Percentiles rank a stretch among this genome's conserved stretches.
Conservation (phyloP, 1,284 basidiomycete genomes). For the Cryptococcus floricola region DNA sequence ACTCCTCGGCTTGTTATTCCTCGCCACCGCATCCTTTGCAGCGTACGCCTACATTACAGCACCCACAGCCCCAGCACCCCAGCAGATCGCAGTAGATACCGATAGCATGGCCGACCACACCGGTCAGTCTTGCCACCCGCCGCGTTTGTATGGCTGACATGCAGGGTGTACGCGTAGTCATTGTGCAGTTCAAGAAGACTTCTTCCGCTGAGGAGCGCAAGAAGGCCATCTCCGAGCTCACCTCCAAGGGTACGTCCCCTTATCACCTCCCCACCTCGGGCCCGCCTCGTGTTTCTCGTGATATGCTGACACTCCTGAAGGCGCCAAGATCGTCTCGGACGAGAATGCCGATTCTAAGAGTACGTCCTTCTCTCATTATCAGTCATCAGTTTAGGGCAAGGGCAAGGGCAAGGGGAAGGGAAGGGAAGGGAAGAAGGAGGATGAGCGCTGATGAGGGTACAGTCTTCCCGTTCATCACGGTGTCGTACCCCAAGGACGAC, state of each 20-base stretch:
- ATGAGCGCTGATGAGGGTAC: too few relatives aligned
- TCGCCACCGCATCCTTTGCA: not conserved
- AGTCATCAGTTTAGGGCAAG: too few relatives aligned
- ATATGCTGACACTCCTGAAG: conserved; percentile 7
- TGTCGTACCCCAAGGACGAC: conserved; percentile 26
- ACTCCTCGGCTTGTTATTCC: not conserved
- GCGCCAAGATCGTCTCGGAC: conserved; percentile 30
- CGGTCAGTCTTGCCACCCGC: conserved; percentile 12
- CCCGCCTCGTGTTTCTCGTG: too few relatives aligned
- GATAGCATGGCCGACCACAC: conserved; percentile 27
- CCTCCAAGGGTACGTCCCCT: conserved; percentile 21
- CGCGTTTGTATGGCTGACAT: not conserved
- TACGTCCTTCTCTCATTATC: conserved; percentile 19
- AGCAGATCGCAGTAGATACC: not conserved
- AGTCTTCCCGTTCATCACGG: conserved; percentile 42
- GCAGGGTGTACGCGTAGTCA: conserved; percentile 27
- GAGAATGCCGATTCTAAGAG: conserved; percentile 37
- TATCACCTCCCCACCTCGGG: conserved; percentile 9
- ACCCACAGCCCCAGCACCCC: too few relatives aligned
- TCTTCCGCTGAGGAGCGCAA: conserved; percentile 31
- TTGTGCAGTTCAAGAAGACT: conserved; percentile 41
- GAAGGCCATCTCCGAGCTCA: conserved; percentile 28
- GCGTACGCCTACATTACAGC: not conserved
- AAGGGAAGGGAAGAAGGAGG: too few relatives aligned
- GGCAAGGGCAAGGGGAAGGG: too few relatives aligned